phyloP scores from a whole-genome alignment of 1,284 basidiomycete species.

The Ceratobasidium sp. region DNA sequence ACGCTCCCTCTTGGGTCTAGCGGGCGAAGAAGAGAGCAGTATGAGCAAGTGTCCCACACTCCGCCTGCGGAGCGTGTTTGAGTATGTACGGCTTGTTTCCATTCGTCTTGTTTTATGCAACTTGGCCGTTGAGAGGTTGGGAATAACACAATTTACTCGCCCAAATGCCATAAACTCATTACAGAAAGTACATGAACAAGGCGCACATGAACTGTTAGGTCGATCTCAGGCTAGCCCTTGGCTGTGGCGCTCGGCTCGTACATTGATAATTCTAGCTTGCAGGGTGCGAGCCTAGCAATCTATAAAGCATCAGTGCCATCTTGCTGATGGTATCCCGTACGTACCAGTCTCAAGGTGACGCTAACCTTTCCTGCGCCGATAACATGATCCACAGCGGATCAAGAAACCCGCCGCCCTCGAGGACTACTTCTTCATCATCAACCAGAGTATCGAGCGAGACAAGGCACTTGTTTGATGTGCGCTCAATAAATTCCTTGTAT shows the following conservation, averaged over 20 bases:
- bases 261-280: background rate
- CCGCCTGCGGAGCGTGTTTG: background rate
- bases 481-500: too few relatives aligned
- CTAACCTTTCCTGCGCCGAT: too few relatives aligned
- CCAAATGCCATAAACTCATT: background rate
- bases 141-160: background rate
- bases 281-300: too few relatives aligned
- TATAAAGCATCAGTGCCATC: too few relatives aligned
- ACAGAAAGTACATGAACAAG: background rate
- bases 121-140: background rate
- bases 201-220: background rate
- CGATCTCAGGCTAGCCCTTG: background rate
- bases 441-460: too few relatives aligned
- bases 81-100: background rate
- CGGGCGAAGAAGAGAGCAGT: conserved; percentile 28
- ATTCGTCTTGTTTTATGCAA: background rate
- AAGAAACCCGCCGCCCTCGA: too few relatives aligned
- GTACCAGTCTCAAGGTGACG: too few relatives aligned
- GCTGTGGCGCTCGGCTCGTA: background rate
- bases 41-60: conserved; percentile 18
- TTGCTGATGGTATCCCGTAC: too few relatives aligned
- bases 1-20: conserved; percentile 2
- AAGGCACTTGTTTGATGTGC: too few relatives aligned
- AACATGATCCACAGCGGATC: too few relatives aligned
- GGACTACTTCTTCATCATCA: too few relatives aligned